These are phyloP conservation scores for Wickerhamomyces sp. DNA, from an alignment of 1,139 yeast genomes.

Conservation along the genomic window DNA sequence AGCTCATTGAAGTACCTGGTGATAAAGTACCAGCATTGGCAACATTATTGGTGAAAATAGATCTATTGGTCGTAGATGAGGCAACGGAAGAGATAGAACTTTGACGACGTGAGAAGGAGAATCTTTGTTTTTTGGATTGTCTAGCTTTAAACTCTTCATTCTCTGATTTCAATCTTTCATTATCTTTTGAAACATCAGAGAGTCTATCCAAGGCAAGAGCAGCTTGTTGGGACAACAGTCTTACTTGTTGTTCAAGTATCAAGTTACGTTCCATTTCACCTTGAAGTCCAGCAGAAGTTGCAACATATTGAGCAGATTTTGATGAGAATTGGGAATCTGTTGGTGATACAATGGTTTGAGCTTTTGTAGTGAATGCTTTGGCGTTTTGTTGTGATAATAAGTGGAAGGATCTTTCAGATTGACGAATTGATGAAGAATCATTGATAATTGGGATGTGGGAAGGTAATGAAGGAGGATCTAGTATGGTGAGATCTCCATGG, in stretches of 20 bases:
- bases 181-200: conserved; percentile 26
- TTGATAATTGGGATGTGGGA: background rate
- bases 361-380: conserved; percentile 8
- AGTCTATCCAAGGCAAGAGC: conserved; percentile 22
- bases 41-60: conserved; percentile 6
- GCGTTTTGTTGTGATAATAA: conserved; percentile 6
- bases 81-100: conserved; percentile 8
- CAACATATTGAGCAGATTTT: background rate
- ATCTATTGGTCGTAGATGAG: conserved; percentile 1
- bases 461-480: conserved; percentile 18
- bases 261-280: conserved; percentile 21
- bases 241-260: conserved; percentile 18
- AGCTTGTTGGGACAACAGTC: conserved; percentile 27
- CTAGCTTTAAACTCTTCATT: conserved; percentile 23
- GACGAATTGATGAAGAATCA: background rate
- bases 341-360: conserved; percentile 7
- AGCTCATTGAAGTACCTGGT: conserved; percentile 18
- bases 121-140: conserved; percentile 4
- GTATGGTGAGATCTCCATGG: conserved; percentile 13
- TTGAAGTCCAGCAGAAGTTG: conserved; percentile 9
- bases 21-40: conserved; percentile 7
- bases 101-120: conserved; percentile 8
- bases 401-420: background rate
- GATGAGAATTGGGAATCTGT: conserved; percentile 9
- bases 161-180: conserved; percentile 24